phyloP scores from a whole-genome alignment of 805 yeast genomes.

The Candida easanensis region DNA sequence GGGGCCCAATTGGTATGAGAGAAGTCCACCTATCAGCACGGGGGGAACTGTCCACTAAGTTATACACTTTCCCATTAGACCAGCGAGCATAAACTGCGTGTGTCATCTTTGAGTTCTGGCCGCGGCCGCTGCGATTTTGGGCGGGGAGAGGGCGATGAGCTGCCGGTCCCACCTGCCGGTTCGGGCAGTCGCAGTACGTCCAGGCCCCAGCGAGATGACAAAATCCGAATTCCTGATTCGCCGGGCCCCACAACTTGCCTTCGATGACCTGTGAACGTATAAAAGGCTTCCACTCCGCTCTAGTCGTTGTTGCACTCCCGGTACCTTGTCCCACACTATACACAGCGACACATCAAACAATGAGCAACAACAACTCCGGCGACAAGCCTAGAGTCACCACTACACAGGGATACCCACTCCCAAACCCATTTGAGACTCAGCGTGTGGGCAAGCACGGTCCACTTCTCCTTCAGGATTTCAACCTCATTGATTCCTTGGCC shows the following conservation, averaged over 20 bases:
- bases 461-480: constrained; percentile 75
- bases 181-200: not conserved
- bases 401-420: constrained; percentile 73
- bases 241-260: not conserved
- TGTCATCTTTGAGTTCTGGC: too few species aligned
- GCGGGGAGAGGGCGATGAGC: not conserved
- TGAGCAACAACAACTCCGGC: constrained; percentile 2
- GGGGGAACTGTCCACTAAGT: too few species aligned
- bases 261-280: not conserved
- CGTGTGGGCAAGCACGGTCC: constrained; percentile 78
- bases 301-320: too few species aligned
- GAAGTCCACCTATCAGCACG: too few species aligned
- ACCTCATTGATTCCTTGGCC: constrained; percentile 75
- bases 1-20: too few species aligned
- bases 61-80: too few species aligned
- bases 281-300: not conserved
- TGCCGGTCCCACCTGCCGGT: constrained; percentile 1
- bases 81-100: too few species aligned
- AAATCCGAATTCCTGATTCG: not conserved
- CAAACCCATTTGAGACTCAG: constrained; percentile 74
- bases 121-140: too few species aligned
- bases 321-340: too few species aligned
- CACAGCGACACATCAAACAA: not conserved
- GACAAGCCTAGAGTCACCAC: constrained; percentile 58
- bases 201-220: not conserved